These are phyloP conservation scores for Trichoderma reesei DNA, from an alignment of 495 filamentous ascomycete genomes.

Conservation along the genomic window DNA sequence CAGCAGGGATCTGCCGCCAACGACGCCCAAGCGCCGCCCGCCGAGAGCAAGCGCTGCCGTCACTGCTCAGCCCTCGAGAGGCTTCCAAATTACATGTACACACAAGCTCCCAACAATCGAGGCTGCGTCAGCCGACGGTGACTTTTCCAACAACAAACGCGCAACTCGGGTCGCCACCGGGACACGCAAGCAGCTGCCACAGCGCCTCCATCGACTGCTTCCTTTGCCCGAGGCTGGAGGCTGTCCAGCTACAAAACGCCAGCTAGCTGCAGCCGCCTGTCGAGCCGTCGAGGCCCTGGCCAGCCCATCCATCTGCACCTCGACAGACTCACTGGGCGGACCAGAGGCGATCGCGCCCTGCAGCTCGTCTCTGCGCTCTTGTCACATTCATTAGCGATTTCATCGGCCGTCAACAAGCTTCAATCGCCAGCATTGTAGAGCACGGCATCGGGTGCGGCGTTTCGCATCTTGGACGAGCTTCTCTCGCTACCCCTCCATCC, in stretches of 20 bases:
- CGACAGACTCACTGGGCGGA: neutral
- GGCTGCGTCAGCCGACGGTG: slow-evolving; percentile 5
- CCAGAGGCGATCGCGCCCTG: neutral
- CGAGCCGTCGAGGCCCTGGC: neutral
- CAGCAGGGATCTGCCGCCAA: too few species aligned
- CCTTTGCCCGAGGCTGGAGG: neutral
- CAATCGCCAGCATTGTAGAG: neutral
- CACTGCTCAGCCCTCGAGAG: neutral
- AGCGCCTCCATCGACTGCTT: too few species aligned
- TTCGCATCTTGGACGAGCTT: neutral
- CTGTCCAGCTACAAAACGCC: neutral
- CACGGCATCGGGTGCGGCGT: neutral
- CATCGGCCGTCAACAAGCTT: neutral
- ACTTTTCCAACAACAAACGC: neutral
- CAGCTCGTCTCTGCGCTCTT: neutral
- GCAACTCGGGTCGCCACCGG: neutral
- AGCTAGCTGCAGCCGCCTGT: slow-evolving; percentile 4
- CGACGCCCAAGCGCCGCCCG: too few species aligned
- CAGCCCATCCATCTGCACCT: neutral
- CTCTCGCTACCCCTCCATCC: neutral
- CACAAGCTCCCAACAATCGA: neutral
- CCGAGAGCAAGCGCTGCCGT: neutral
- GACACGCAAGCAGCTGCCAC: neutral
- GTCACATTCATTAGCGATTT: neutral
- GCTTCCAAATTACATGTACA: neutral